Evolutionary conservation across 176 grass and related monocot species (phyloP).

Genomic region (Leersia perrieri): DNA sequence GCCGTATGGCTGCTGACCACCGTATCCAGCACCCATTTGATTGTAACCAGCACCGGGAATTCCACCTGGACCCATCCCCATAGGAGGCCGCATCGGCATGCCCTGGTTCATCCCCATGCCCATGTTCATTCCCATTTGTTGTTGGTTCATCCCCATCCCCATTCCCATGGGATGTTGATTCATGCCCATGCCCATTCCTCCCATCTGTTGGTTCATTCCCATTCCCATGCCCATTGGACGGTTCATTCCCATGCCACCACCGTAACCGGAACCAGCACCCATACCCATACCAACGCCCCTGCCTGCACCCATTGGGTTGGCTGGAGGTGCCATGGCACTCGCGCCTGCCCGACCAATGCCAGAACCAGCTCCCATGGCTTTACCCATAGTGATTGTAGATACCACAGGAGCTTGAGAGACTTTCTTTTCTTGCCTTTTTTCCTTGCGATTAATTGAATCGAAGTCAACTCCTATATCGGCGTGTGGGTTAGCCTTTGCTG

Average conservation of each 20-base stretch:
- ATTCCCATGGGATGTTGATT: conserved; percentile 52
- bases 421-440: conserved; percentile 87
- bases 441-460: conserved; percentile 97
- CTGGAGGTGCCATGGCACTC: conserved; percentile 42
- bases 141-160: conserved; percentile 49
- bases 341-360: conserved; percentile 64
- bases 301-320: conserved; percentile 63
- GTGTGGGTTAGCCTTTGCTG: conserved; percentile 94
- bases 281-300: conserved; percentile 49
- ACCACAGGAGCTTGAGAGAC: conserved; percentile 48
- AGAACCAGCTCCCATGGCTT: conserved; percentile 93
- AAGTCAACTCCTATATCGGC: conserved; percentile 97
- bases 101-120: conserved; percentile 62
- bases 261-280: conserved; percentile 33
- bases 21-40: conserved; percentile 68
- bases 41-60: conserved; percentile 75
- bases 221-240: conserved; percentile 56
- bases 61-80: conserved; percentile 59
- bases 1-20: conserved; percentile 74
- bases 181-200: conserved; percentile 61
- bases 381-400: conserved; percentile 85
- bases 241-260: conserved; percentile 63
- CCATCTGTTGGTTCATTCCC: conserved; percentile 56
- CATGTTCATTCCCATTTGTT: conserved; percentile 45
- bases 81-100: conserved; percentile 65